A percentile compares a stretch with the other conserved stretches of the same genome.
Conservation (phyloP, 129 eudicot genomes). For the Dittrichia graveolens region DNA sequence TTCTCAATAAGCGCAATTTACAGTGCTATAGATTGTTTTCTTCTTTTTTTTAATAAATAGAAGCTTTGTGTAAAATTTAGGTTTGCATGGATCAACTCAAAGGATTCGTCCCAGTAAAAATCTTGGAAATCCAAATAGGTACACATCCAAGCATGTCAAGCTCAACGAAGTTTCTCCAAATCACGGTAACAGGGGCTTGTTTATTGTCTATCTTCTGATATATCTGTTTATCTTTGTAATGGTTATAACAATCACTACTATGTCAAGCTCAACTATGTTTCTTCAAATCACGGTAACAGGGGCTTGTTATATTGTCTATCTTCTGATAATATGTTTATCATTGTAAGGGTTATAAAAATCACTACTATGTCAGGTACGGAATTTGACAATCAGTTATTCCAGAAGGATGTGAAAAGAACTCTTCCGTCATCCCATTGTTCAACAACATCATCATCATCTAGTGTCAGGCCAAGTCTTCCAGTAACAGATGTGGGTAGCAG, state of each 20-base stretch:
- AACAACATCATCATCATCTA: constrained; percentile 30
- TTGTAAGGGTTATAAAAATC: not conserved
- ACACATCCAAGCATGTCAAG: not conserved
- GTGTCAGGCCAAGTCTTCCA: constrained; percentile 36
- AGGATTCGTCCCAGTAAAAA: constrained; percentile 23
- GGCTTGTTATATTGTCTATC: too few relatives aligned
- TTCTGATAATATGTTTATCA: too few relatives aligned
- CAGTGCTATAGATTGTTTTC: not conserved
- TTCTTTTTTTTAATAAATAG: not conserved
- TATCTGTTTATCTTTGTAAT: too few relatives aligned
- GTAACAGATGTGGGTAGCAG: constrained; percentile 41
- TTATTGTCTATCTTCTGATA: not conserved
- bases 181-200: constrained; percentile 22
- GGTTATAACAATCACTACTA: too few relatives aligned
- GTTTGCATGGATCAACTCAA: constrained; percentile 30
- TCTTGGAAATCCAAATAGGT: constrained; percentile 18
- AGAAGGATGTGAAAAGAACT: constrained; percentile 38
- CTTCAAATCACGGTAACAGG: too few relatives aligned
- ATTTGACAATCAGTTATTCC: constrained; percentile 24
- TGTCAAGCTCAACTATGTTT: too few relatives aligned
- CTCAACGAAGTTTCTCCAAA: constrained; percentile 16
- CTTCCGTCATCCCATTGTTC: constrained; percentile 50
- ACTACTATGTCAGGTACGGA: constrained; percentile 22
- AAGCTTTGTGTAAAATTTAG: constrained; percentile 31
- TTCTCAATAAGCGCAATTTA: not conserved